phyloP scores from a whole-genome alignment of 2,329 filamentous ascomycete genomes.

The Chrysoporthe puriensis region DNA sequence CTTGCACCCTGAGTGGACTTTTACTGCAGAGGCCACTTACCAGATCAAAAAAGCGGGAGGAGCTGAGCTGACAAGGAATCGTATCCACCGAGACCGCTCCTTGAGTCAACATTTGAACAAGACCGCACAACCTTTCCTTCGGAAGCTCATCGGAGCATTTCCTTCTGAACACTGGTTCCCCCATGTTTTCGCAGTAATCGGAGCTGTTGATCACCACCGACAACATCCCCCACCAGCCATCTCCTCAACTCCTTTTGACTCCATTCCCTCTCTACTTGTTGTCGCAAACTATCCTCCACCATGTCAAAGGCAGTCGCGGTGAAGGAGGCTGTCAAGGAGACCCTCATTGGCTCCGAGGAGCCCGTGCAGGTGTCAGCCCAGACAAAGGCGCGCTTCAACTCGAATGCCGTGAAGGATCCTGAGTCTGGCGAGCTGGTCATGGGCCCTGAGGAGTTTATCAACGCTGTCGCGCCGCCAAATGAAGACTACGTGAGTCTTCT shows the following conservation, averaged over 20 bases:
- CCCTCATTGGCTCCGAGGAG: constrained; percentile 67
- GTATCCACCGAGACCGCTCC: constrained; percentile 12
- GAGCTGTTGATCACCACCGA: background rate
- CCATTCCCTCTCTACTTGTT: background rate
- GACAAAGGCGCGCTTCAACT: constrained; percentile 75
- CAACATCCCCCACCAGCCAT: background rate
- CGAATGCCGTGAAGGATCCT: constrained; percentile 75
- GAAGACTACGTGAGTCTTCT: constrained; percentile 84
- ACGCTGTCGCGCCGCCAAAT: constrained; percentile 81
- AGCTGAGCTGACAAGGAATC: constrained; percentile 1
- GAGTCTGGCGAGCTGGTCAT: constrained; percentile 78
- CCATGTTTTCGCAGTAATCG: constrained; percentile 7
- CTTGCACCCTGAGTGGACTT: constrained; percentile 3
- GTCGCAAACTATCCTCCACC: constrained; percentile 28
- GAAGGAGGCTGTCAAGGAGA: constrained; percentile 78
- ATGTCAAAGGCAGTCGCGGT: constrained; percentile 54
- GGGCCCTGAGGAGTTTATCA: constrained; percentile 83
- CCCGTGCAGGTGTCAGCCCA: constrained; percentile 70
- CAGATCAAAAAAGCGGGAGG: background rate
- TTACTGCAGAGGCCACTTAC: background rate
- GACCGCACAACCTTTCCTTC: background rate
- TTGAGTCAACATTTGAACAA: background rate
- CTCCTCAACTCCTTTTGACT: background rate
- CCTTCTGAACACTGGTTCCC: constrained; percentile 4
- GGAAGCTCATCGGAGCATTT: constrained; percentile 12